Evolutionary conservation across 805 yeast species (phyloP).

Genomic region (Saitoella complicata): DNA sequence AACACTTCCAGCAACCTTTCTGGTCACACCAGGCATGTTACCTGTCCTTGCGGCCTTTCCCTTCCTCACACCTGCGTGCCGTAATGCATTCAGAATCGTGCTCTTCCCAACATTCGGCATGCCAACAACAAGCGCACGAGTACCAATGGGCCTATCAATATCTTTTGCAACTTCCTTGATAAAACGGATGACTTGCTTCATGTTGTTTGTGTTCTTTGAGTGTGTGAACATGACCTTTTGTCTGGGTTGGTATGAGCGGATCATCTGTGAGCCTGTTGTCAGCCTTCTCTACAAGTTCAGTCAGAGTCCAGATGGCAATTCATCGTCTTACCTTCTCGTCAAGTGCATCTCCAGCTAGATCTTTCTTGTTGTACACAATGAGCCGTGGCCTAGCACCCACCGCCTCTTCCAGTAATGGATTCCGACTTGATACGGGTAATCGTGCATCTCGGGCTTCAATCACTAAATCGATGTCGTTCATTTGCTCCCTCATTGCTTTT

Average conservation of each 20-base stretch:
- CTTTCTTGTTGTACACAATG: conserved; percentile 67
- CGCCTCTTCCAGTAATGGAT: conserved; percentile 57
- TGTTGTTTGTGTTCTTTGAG: background rate
- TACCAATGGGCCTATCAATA: conserved; percentile 32
- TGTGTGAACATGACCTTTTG: background rate
- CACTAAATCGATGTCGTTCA: conserved; percentile 68
- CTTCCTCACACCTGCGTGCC: conserved; percentile 28
- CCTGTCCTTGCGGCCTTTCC: conserved; percentile 72
- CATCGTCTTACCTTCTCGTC: conserved; percentile 16
- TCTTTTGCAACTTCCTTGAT: background rate
- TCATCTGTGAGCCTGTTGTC: too few species aligned
- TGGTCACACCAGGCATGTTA: conserved; percentile 78
- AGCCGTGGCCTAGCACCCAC: conserved; percentile 38
- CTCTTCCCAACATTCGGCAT: conserved; percentile 99
- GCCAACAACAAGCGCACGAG: conserved; percentile 63
- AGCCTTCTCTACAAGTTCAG: background rate
- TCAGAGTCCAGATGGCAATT: background rate
- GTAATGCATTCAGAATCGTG: conserved; percentile 58
- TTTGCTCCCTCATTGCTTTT: conserved; percentile 42
- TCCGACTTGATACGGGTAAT: conserved; percentile 75
- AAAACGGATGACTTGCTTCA: background rate
- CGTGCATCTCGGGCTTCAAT: conserved; percentile 78
- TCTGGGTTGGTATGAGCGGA: background rate
- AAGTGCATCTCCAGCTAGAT: conserved; percentile 31
- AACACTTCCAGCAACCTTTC: conserved; percentile 60